A percentile compares a stretch with the other conserved stretches of the same genome.
These are phyloP conservation scores for Martensiomyces pterosporus DNA, from an alignment of 192 early-diverging fungal genomes.

Conservation along the genomic window DNA sequence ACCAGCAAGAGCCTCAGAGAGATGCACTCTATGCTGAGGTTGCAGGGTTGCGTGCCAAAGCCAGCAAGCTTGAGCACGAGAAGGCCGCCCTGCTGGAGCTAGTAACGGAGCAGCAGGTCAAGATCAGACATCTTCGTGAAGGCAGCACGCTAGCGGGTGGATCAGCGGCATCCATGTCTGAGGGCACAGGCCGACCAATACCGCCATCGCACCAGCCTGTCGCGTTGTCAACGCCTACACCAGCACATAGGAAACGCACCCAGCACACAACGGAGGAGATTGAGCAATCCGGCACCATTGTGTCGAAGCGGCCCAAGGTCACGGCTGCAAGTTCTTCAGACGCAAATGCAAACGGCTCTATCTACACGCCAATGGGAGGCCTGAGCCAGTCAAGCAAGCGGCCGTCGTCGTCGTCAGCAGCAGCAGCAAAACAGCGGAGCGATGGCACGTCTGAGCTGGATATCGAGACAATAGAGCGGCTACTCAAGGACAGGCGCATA, in stretches of 20 bases:
- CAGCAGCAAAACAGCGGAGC: background rate
- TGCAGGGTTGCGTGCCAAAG: slow-evolving; percentile 28
- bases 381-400: background rate
- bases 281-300: slow-evolving; percentile 2
- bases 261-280: background rate
- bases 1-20: no score
- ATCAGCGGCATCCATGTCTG: no score
- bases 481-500: slow-evolving; percentile 22
- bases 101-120: slow-evolving; percentile 48
- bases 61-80: slow-evolving; percentile 30
- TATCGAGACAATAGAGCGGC: slow-evolving; percentile 15
- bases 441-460: slow-evolving; percentile 4
- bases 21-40: slow-evolving; percentile 34
- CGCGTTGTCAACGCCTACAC: slow-evolving; percentile 5
- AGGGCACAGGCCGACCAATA: background rate
- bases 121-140: slow-evolving; percentile 36
- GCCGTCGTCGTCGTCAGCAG: background rate
- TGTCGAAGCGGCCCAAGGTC: slow-evolving; percentile 3
- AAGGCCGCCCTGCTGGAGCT: slow-evolving; percentile 38
- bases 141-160: no score
- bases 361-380: no score
- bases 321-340: no score
- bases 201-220: background rate
- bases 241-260: slow-evolving; percentile 10
- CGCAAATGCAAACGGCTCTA: no score